Base-by-base conservation (phyloP, 208 protist species). In the Lotmaria passim region DNA sequence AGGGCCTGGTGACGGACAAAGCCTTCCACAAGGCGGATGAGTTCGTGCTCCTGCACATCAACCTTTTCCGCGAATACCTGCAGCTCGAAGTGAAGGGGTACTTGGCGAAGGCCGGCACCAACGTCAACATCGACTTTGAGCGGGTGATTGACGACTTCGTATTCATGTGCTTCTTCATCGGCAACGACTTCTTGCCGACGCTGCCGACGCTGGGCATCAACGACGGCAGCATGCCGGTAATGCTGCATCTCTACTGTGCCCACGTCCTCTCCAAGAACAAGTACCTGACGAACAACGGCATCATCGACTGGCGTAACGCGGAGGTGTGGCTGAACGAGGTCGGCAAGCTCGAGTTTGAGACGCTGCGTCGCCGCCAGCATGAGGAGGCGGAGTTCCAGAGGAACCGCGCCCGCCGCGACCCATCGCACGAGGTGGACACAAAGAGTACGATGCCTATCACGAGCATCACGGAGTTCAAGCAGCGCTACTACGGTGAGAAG, bases 131-230 rank as follows among this genome's bases (percentile, higher is more conserved):
- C 38, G 85, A 98, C 73, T 82, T 99, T 21, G 98, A 99, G 79
- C 86, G 94, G 30, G 73, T 98, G 19, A 34, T 99, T 8, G 97
- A 99, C 78, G 98, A 99, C 77, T 99, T 99, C 78, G 90, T 99
- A 1, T 90, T 99, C 30, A 94, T 99, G 79, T 98, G 95, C 78
- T 98, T 99, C 77, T 96, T 99, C 53, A 87, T 98, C 59, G 99
- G 99, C 8, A 99, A 99, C 82, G 99, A 99, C 75, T 99, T 99
- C 66, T 73, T 99, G 34, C 98, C 98, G 7, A 82, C 94, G 28
- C 81, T 99, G 43, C 97, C 98, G 26, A 92, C 89, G 2, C 55
- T 99, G 15, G 82, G 96, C 63, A 99, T 99, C 73, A 83, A 87
- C 60, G 95, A 99, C 69, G 96, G 94, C 56, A 93, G 91, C 26